Percentiles rank a stretch among this genome's conserved stretches.
phyloP scores from a whole-genome alignment of 495 filamentous ascomycete species.

The Corynascus novoguineensis region DNA sequence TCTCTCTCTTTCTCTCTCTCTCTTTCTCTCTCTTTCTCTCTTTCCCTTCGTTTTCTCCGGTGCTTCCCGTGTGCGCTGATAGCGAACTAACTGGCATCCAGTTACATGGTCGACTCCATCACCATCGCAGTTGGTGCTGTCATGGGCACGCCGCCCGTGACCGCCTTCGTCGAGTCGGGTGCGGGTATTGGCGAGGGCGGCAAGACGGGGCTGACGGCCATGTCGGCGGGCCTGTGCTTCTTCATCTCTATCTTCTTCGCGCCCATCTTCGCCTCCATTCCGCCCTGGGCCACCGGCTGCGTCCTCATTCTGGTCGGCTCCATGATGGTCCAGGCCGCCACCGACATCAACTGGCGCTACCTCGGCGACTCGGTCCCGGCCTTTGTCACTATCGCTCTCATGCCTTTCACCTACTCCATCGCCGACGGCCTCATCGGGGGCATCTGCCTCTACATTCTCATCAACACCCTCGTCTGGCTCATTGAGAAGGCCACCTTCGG shows the following conservation, averaged over 20 bases:
- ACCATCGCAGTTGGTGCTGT: constrained; percentile 72
- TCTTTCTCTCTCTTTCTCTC: too few relatives aligned
- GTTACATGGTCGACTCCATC: constrained; percentile 70
- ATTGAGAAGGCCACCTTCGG: constrained; percentile 59
- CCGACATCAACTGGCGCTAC: constrained; percentile 81
- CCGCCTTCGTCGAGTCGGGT: constrained; percentile 77
- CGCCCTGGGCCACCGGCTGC: constrained; percentile 77
- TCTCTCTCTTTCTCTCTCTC: too few relatives aligned
- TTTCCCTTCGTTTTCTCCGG: too few relatives aligned
- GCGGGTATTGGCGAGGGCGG: constrained; percentile 81
- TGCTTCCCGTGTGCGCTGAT: too few relatives aligned
- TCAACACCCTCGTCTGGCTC: constrained; percentile 62
- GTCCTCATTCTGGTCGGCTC: constrained; percentile 75
- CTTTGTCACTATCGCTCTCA: constrained; percentile 71
- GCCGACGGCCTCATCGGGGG: constrained; percentile 72
- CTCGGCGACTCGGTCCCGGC: constrained; percentile 71
- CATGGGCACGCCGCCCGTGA: constrained; percentile 68
- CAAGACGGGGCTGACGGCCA: constrained; percentile 74
- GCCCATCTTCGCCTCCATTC: constrained; percentile 79
- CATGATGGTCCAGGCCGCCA: constrained; percentile 69
- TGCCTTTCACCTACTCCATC: constrained; percentile 83
- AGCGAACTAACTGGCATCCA: not conserved
- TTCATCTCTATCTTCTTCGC: constrained; percentile 84
- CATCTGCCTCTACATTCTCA: constrained; percentile 63
- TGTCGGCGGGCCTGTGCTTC: constrained; percentile 69